Conservation (phyloP, 306 rosid species). For the Comarum palustre region DNA sequence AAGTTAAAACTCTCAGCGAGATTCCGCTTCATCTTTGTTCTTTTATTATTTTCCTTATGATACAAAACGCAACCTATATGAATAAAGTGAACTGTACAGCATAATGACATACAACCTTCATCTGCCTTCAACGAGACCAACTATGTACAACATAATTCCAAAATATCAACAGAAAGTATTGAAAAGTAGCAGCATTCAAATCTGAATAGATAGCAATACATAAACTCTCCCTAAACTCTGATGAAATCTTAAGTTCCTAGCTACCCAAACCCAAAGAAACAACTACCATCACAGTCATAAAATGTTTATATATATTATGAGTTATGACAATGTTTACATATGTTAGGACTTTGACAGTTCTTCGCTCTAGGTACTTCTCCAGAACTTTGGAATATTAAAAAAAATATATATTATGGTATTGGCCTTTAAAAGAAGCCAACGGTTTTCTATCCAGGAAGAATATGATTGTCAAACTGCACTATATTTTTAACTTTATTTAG, state of each 20-base stretch:
- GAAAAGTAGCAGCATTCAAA: not conserved
- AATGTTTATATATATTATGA: not conserved
- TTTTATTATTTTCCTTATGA: not conserved
- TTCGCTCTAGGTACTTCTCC: not conserved
- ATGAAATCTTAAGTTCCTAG: not conserved
- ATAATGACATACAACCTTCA: not conserved
- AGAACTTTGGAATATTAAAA: not conserved
- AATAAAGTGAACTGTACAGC: not conserved
- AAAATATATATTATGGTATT: not conserved
- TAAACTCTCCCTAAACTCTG: not conserved
- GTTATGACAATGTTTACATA: not conserved
- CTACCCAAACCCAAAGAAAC: not conserved
- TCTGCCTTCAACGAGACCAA: not conserved
- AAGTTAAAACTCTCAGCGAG: not conserved
- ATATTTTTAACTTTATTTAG: not conserved
- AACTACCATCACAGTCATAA: not conserved
- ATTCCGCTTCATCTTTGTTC: not conserved
- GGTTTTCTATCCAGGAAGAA: not conserved
- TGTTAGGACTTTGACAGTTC: not conserved
- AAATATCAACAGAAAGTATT: not conserved
- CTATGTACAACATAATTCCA: not conserved
- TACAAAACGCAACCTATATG: not conserved
- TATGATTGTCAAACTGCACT: not conserved
- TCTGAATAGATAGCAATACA: not conserved
- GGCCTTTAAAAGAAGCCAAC: not conserved